Evolutionary conservation across 2,329 filamentous ascomycete genomes (phyloP).

Genomic region (Ceratocystis albifundus): DNA sequence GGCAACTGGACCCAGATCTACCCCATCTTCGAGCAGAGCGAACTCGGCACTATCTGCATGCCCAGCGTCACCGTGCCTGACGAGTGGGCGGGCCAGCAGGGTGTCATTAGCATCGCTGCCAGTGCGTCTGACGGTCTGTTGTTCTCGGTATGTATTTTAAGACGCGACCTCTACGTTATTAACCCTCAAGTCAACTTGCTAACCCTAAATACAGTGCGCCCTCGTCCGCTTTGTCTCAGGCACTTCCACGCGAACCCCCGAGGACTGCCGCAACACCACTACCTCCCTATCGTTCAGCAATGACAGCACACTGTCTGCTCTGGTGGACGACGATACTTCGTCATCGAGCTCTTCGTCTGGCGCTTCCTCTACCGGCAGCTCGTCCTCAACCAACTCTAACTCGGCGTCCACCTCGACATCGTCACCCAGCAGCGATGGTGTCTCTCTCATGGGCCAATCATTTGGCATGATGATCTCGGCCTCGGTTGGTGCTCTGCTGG

Average conservation of each 20-base stretch:
- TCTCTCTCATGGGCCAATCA: slow-evolving; percentile 3
- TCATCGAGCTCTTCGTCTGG: neutral
- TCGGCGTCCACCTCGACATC: neutral
- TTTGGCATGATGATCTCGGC: slow-evolving; percentile 9
- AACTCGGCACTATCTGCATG: slow-evolving; percentile 44
- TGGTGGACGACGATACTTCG: neutral
- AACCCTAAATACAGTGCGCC: slow-evolving; percentile 36
- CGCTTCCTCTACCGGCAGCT: too few relatives aligned
- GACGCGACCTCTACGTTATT: neutral
- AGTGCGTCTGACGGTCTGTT: slow-evolving; percentile 45
- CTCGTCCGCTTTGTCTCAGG: slow-evolving; percentile 45
- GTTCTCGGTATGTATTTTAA: slow-evolving; percentile 39
- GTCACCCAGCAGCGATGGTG: slow-evolving; percentile 5
- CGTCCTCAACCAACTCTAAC: neutral
- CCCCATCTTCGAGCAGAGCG: slow-evolving; percentile 37
- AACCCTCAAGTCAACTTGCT: neutral
- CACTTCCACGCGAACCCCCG: slow-evolving; percentile 28
- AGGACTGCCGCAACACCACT: slow-evolving; percentile 32
- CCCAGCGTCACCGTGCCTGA: slow-evolving; percentile 38
- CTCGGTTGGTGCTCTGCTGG: slow-evolving; percentile 9
- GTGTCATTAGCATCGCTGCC: slow-evolving; percentile 42
- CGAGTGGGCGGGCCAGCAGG: slow-evolving; percentile 43
- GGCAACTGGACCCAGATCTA: slow-evolving; percentile 26
- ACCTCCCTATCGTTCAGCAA: slow-evolving; percentile 29
- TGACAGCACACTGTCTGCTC: slow-evolving; percentile 25